A percentile compares a stretch with the other conserved stretches of the same genome.
These are phyloP conservation scores for Tieghemostelium lacteum DNA, from an alignment of 78 protist species.

Conservation along the genomic window DNA sequence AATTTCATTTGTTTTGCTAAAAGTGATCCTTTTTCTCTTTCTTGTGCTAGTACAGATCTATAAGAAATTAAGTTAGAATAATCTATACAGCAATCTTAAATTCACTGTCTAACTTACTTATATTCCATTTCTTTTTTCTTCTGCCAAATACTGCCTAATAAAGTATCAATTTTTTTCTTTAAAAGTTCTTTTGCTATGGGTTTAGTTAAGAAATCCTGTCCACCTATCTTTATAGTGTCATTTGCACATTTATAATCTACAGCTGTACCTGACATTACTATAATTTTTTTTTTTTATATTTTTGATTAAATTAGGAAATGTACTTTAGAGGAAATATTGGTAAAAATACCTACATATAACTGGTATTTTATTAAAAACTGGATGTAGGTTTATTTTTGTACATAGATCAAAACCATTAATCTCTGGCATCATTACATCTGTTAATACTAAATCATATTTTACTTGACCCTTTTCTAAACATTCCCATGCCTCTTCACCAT, in stretches of 20 bases:
- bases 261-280: conserved; percentile 80
- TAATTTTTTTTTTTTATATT: not conserved
- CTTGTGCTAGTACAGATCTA: conserved; percentile 22
- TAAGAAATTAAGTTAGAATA: not conserved
- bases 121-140: conserved; percentile 57
- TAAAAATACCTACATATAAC: conserved; percentile 51
- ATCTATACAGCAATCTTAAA: too few relatives aligned
- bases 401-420: conserved; percentile 55
- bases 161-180: conserved; percentile 69
- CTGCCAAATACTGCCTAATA: conserved; percentile 57
- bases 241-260: conserved; percentile 75
- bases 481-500: conserved; percentile 78
- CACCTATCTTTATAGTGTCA: conserved; percentile 79
- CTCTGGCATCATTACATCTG: conserved; percentile 79
- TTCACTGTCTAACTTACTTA: not conserved
- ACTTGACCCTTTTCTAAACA: conserved; percentile 24
- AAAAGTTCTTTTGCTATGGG: conserved; percentile 75
- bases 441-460: conserved; percentile 69
- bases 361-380: conserved; percentile 38
- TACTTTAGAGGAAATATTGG: not conserved
- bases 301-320: not conserved
- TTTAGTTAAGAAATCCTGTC: conserved; percentile 67
- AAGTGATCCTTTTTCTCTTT: conserved; percentile 30
- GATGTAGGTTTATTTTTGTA: conserved; percentile 54
- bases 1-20: conserved; percentile 66